These are phyloP conservation scores for Senecio squalidus DNA, from an alignment of 140 eudicot genomes.

Conservation along the genomic window DNA sequence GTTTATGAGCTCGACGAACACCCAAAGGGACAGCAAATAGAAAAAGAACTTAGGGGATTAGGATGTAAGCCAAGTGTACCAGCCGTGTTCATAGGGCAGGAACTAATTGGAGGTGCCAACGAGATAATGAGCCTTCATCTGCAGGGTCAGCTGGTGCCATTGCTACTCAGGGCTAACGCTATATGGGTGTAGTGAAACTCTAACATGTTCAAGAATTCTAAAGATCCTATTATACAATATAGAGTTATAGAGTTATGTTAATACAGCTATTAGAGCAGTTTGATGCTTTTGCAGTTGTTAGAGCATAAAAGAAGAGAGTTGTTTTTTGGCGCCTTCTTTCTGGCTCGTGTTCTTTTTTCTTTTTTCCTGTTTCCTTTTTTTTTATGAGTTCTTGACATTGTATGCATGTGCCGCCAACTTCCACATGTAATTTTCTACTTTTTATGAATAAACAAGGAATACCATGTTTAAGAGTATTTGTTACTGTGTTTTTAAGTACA, in stretches of 20 bases:
- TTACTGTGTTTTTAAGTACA: neutral
- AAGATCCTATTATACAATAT: neutral
- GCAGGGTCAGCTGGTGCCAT: conserved; percentile 59
- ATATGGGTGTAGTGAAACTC: conserved; percentile 46
- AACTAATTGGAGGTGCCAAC: conserved; percentile 69
- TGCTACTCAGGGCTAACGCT: conserved; percentile 66
- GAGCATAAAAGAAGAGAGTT: conserved; percentile 11
- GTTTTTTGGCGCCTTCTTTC: neutral
- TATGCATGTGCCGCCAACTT: conserved; percentile 15
- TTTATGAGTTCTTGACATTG: neutral
- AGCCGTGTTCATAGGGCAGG: conserved; percentile 64
- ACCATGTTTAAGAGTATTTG: neutral
- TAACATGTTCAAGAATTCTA: conserved; percentile 5
- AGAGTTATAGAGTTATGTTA: conserved; percentile 7
- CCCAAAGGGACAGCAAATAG: conserved; percentile 54
- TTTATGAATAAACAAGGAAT: conserved; percentile 11
- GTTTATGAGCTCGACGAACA: conserved; percentile 63
- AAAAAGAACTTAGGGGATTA: conserved; percentile 45
- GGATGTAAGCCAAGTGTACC: conserved; percentile 58
- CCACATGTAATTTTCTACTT: conserved; percentile 6
- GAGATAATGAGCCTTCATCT: conserved; percentile 80
- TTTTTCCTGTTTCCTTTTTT: too few species aligned
- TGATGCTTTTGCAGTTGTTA: conserved; percentile 9
- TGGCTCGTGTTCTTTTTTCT: neutral
- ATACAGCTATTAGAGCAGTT: conserved; percentile 9